Evolutionary conservation across 805 yeast genomes (phyloP).

Genomic region (Candida hungchunana): DNA sequence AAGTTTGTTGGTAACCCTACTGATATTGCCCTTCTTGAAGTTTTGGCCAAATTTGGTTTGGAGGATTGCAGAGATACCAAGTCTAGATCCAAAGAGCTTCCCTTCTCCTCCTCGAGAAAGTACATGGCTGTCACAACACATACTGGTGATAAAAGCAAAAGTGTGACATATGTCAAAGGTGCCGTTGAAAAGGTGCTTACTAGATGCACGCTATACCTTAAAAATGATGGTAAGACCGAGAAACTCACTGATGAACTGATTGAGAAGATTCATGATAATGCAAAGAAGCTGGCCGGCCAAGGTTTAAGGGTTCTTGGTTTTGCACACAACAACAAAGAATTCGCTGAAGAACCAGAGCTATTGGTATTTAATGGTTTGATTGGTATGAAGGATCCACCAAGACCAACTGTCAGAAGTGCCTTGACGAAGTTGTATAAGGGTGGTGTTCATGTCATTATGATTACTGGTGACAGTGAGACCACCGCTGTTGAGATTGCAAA

Average conservation of each 20-base stretch:
- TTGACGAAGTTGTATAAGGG: constrained; percentile 77
- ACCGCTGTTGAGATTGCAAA: constrained; percentile 83
- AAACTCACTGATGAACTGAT: constrained; percentile 51
- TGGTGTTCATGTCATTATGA: constrained; percentile 97
- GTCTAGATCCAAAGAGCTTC: constrained; percentile 65
- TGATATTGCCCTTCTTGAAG: constrained; percentile 85
- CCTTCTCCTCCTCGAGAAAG: constrained; percentile 81
- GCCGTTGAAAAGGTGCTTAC: constrained; percentile 75
- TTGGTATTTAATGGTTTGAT: constrained; percentile 79
- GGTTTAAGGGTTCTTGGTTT: constrained; percentile 86
- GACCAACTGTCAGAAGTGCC: constrained; percentile 77
- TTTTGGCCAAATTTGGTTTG: constrained; percentile 62
- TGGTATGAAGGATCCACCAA: constrained; percentile 98
- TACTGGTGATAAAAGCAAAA: constrained; percentile 51
- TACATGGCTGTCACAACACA: constrained; percentile 82
- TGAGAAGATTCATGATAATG: constrained; percentile 47
- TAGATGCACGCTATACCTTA: constrained; percentile 55
- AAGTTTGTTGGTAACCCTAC: constrained; percentile 89
- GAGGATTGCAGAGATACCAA: constrained; percentile 63
- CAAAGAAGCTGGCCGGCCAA: constrained; percentile 65
- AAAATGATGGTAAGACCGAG: constrained; percentile 53
- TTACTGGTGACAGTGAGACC: constrained; percentile 89
- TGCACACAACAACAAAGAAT: constrained; percentile 48
- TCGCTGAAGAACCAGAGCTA: constrained; percentile 46
- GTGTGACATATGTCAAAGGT: constrained; percentile 77